phyloP scores from a whole-genome alignment of 768 basidiomycete genomes.

The Naganishia randhawae region DNA sequence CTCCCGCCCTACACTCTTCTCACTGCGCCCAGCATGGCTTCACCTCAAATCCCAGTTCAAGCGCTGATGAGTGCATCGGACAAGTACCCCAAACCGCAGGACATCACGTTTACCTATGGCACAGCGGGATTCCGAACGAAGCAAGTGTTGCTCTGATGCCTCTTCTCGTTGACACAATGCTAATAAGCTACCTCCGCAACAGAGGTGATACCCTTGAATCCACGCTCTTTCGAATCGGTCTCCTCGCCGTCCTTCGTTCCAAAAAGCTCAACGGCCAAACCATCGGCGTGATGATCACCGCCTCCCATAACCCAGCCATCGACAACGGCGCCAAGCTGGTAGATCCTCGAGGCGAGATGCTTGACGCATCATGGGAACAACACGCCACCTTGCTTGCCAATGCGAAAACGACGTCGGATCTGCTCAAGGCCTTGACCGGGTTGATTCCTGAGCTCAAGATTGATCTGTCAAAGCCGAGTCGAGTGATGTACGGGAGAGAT shows the following conservation, averaged over 20 bases:
- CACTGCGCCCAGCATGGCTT: neutral
- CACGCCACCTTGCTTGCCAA: conserved; percentile 86
- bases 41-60: conserved; percentile 22
- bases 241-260: conserved; percentile 84
- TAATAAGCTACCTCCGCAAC: neutral
- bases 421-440: conserved; percentile 62
- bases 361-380: conserved; percentile 84
- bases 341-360: conserved; percentile 95
- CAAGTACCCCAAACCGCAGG: conserved; percentile 64
- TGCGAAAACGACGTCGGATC: conserved; percentile 67
- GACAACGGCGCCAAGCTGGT: conserved; percentile 99
- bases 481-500: conserved; percentile 86
- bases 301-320: conserved; percentile 99
- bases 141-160: conserved; percentile 55
- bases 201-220: conserved; percentile 26
- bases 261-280: conserved; percentile 84
- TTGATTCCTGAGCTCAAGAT: conserved; percentile 67
- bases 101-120: conserved; percentile 76
- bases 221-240: conserved; percentile 76
- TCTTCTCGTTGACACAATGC: neutral
- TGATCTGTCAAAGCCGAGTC: conserved; percentile 70
- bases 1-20: neutral
- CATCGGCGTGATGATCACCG: conserved; percentile 98
- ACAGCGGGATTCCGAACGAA: conserved; percentile 90
- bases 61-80: conserved; percentile 35